Evolutionary conservation across 208 protist genomes (phyloP), one percentile per base, ranked within the genome.

Genomic region (Trypanosoma melophagium): DNA sequence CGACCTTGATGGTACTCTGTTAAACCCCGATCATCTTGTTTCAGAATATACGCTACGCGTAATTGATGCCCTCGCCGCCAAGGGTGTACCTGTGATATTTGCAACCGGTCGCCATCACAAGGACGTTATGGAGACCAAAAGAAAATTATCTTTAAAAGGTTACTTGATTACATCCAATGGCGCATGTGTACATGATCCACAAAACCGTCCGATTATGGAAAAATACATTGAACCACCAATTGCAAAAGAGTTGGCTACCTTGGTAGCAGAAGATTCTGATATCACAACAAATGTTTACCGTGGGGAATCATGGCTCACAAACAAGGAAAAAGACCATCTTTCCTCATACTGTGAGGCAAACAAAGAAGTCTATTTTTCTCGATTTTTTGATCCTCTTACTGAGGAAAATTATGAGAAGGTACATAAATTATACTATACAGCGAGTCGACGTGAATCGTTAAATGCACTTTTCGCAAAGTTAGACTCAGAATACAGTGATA

Each of bases 81-180:
- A 78, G 47, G 38, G 22, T 19, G 53, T 86, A 7, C 77, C 74
- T 0, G 66, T 89, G 7, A 45, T 89, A 47, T 76, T 83, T 28
- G 83, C 83, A 9, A 84, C 83, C 3, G 79, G 79, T 16, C 79
- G 83, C 19, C 79, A 77, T 41, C 77, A 89, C 63, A 25, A 38
- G 16, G 77, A 84, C 28, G 79, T 89, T 1, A 45, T 66, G 10
- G 44, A 81, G 13, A 67, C 83, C 1, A 74, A 70, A n/a, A 66
- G 75, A 22, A 84, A 85, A 45, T 62, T 84, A 22, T n/a, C 42
- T 16, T 40, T 85, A 16, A 19, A 80, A 9, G 79, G 74, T 42
- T 90, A 81, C 57, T 50, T 90, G 7, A 25, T 86, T 21, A 86
- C 81, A 35, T 83, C 79, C 25, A 90, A 90, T 63, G 84, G 84